phyloP scores from a whole-genome alignment of 2,329 filamentous ascomycete species.

The Sphaceloma murrayae region DNA sequence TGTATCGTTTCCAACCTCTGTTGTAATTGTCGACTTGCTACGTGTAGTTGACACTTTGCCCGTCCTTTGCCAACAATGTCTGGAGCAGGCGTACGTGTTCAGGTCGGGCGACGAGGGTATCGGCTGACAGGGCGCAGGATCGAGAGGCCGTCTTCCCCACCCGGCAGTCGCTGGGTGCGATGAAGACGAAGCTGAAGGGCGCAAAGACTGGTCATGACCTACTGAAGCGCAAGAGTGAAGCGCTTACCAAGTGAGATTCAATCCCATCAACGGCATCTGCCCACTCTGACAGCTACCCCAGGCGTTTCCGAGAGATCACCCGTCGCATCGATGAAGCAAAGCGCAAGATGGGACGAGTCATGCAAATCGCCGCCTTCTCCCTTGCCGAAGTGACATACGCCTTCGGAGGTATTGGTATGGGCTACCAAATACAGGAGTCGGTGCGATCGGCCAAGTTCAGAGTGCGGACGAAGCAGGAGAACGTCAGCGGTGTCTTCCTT shows the following conservation, averaged over 20 bases:
- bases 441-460: slow-evolving; percentile 88
- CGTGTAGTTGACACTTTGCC: neutral
- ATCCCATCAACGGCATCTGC: slow-evolving; percentile 13
- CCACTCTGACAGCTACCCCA: slow-evolving; percentile 9
- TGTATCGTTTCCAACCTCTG: neutral
- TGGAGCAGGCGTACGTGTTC: slow-evolving; percentile 29
- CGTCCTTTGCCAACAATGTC: slow-evolving; percentile 29
- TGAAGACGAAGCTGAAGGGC: slow-evolving; percentile 96
- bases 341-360: slow-evolving; percentile 97
- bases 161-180: slow-evolving; percentile 87
- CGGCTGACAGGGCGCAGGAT: slow-evolving; percentile 48
- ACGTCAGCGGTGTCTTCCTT: slow-evolving; percentile 91
- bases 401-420: slow-evolving; percentile 78
- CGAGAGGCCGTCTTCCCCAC: slow-evolving; percentile 96
- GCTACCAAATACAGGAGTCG: slow-evolving; percentile 94
- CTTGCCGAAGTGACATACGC: slow-evolving; percentile 96
- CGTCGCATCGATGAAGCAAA: slow-evolving; percentile 97
- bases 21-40: neutral
- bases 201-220: slow-evolving; percentile 72
- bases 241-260: slow-evolving; percentile 71
- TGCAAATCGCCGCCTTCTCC: slow-evolving; percentile 98
- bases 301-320: slow-evolving; percentile 66
- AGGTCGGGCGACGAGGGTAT: slow-evolving; percentile 19
- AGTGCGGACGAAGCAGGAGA: slow-evolving; percentile 91
- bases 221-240: slow-evolving; percentile 95